These are phyloP conservation scores for Circinella umbellata DNA, from an alignment of 371 early-diverging fungal genomes.

Conservation along the genomic window DNA sequence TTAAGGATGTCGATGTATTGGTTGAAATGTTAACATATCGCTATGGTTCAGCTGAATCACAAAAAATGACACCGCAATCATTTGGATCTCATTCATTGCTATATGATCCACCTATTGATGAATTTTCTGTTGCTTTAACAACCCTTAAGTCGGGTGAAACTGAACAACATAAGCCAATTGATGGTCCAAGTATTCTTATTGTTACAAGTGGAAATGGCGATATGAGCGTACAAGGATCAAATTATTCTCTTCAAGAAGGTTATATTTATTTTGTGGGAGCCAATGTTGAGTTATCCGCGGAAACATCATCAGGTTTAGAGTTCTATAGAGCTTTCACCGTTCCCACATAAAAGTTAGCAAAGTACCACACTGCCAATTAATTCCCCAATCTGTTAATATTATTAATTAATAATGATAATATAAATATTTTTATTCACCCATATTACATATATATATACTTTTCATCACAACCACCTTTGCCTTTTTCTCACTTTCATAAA, in stretches of 20 bases:
- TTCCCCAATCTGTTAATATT: too few species aligned
- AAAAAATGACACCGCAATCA: slow-evolving; percentile 68
- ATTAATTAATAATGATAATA: too few species aligned
- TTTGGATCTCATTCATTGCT: slow-evolving; percentile 61
- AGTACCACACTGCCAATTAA: too few species aligned
- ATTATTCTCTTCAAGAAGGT: slow-evolving; percentile 49
- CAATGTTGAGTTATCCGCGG: slow-evolving; percentile 50
- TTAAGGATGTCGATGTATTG: slow-evolving; percentile 93
- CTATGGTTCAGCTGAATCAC: slow-evolving; percentile 76
- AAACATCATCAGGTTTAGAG: slow-evolving; percentile 52
- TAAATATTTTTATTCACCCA: too few species aligned
- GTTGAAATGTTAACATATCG: slow-evolving; percentile 93
- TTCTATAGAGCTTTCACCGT: slow-evolving; percentile 68
- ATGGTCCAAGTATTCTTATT: slow-evolving; percentile 88
- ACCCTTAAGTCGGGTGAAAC: slow-evolving; percentile 40
- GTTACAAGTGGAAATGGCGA: slow-evolving; percentile 73
- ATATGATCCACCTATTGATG: slow-evolving; percentile 96
- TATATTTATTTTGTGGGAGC: slow-evolving; percentile 73
- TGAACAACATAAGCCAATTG: slow-evolving; percentile 62
- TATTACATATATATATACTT: too few species aligned
- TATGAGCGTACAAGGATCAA: slow-evolving; percentile 27
- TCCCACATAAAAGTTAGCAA: slow-evolving; percentile 24
- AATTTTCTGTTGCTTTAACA: slow-evolving; percentile 86
- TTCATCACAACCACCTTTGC: too few species aligned
- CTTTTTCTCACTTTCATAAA: too few species aligned